Conservation (phyloP, 768 basidiomycete genomes). For the Mycena pura region DNA sequence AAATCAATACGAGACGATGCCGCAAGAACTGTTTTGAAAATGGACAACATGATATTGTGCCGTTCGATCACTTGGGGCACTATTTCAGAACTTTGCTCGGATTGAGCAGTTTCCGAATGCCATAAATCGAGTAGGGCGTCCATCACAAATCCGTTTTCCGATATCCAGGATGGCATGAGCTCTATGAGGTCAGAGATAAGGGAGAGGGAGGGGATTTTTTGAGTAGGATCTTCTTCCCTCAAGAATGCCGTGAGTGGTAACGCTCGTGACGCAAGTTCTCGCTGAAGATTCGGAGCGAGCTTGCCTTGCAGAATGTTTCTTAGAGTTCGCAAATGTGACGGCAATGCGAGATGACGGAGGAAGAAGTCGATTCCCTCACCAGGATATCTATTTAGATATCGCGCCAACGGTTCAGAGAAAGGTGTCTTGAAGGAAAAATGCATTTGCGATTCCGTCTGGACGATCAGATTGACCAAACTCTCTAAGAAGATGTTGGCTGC, state of each 20-base stretch:
- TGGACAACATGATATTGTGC: constrained; percentile 70
- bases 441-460: constrained; percentile 90
- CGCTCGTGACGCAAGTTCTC: constrained; percentile 69
- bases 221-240: constrained; percentile 52
- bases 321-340: constrained; percentile 82
- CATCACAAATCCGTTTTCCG: constrained; percentile 68
- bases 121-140: constrained; percentile 79
- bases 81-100: constrained; percentile 50
- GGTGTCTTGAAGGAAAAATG: constrained; percentile 90
- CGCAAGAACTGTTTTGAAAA: constrained; percentile 78
- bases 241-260: constrained; percentile 60
- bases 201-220: constrained; percentile 73
- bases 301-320: constrained; percentile 82
- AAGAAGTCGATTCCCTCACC: constrained; percentile 87
- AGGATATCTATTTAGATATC: constrained; percentile 91
- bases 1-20: constrained; percentile 83
- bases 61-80: constrained; percentile 61
- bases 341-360: constrained; percentile 76
- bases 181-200: constrained; percentile 79
- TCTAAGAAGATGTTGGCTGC: constrained; percentile 93
- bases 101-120: constrained; percentile 57
- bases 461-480: constrained; percentile 84
- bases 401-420: constrained; percentile 91
- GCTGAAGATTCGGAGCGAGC: constrained; percentile 77
- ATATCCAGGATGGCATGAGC: constrained; percentile 74